phyloP scores from a whole-genome alignment of 2,329 filamentous ascomycete species.

The Achaetomium macrosporum region DNA sequence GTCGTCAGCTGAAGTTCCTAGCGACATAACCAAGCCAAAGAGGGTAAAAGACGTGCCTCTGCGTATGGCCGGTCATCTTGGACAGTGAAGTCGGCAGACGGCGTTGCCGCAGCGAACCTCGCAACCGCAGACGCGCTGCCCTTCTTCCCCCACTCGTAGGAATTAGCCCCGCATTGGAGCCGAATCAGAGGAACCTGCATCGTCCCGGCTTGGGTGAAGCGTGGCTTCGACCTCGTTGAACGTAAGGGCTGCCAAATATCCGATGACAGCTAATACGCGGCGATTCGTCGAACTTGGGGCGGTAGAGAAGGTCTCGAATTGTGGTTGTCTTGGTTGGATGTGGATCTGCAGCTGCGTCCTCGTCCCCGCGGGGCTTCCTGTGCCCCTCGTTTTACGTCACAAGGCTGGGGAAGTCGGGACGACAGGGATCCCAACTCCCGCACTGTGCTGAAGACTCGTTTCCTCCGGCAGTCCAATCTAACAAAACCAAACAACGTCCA shows the following conservation, averaged over 20 bases:
- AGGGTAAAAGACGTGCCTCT: slow-evolving; percentile 55
- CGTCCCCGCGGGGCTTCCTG: not conserved
- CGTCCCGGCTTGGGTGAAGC: slow-evolving; percentile 8
- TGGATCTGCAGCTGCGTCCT: no score
- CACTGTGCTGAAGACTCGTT: no score
- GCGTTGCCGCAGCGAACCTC: slow-evolving; percentile 80
- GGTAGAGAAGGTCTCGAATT: no score
- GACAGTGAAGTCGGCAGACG: slow-evolving; percentile 66
- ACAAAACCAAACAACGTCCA: no score
- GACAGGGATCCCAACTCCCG: no score
- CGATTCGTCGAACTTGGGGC: no score
- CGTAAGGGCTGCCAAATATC: not conserved
- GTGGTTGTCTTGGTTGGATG: no score
- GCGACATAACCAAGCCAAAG: not conserved
- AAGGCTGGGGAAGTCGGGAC: not conserved
- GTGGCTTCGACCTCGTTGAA: not conserved
- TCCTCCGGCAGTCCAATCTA: no score
- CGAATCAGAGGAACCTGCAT: slow-evolving; percentile 79
- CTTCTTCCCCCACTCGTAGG: slow-evolving; percentile 98
- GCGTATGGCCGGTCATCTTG: slow-evolving; percentile 88
- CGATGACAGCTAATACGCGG: no score
- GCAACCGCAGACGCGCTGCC: slow-evolving; percentile 83
- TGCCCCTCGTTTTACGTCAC: slow-evolving; percentile 13
- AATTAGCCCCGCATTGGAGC: slow-evolving; percentile 89
- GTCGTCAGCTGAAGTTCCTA: slow-evolving; percentile 1